Evolutionary conservation across 2,329 filamentous ascomycete species (phyloP), one percentile per base, ranked within the genome.

Genomic region (Neobulgaria alba): DNA sequence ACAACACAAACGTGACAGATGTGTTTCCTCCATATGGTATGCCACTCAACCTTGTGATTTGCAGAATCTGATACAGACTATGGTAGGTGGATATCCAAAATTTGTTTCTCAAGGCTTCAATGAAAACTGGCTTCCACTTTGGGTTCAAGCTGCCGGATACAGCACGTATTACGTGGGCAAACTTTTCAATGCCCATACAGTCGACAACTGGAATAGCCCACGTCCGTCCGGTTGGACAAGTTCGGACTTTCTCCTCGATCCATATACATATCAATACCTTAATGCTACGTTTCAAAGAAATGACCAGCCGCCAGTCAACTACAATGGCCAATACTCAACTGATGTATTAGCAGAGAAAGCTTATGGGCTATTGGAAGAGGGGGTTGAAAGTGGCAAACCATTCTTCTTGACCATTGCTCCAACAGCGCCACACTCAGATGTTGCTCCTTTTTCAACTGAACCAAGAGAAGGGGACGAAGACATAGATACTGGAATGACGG

Each of bases 91-190:
- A 3, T 86, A 79, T 50, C 73, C 75, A 1, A 83, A 84, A 51
- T 82, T 85, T 41, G 62, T 85, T 10, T 63, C 64, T 3, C 67
- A 81, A 38, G 80, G 81, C 0, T 68, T 76, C 45, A 83, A 85
- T 43, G 69, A 79, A 1, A 71, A 79, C 26, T 85, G 81, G 45
- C 67, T 86, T 0, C 82, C 81, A 0, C 57, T 85, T 0, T 86
- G 82, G 80, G 61, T 87, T n/a, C 77, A 84, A 49, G 58, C 72
- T 3, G 74, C 72, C 0, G 80, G 79, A 0, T 85, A 85, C 55
- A 73, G 75, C 48, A 85, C 81, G 0, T 85, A 82, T 53, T 86
- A 85, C 51, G 75, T 74, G 0, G 82, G 79, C n/a, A 86, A 87
- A 63, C 66, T 3, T 72, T 80, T 82, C 62, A 86, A 86, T 49